Conservation (phyloP, 208 protist species). For the Acanthamoeba healyi region DNA sequence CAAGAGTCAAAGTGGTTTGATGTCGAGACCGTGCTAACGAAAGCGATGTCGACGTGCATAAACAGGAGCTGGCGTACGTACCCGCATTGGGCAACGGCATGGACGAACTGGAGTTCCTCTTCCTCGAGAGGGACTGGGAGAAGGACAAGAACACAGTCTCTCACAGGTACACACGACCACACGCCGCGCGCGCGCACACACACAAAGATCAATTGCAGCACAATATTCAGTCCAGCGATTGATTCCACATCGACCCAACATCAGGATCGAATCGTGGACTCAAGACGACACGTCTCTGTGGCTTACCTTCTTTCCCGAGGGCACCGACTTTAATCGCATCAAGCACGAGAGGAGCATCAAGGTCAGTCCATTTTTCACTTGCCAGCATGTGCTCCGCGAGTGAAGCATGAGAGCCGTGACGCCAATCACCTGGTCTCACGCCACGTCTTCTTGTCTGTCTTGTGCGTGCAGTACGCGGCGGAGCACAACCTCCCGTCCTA, state of each 20-base stretch:
- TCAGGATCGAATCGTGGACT: constrained; percentile 68
- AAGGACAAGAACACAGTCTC: constrained; percentile 29
- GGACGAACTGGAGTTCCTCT: constrained; percentile 74
- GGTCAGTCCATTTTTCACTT: too few species aligned
- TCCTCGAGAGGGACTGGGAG: constrained; percentile 64
- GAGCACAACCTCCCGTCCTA: constrained; percentile 62
- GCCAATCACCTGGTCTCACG: too few species aligned
- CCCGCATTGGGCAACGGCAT: constrained; percentile 66
- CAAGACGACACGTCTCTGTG: constrained; percentile 25
- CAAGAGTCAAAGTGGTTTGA: too few species aligned
- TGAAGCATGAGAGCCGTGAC: too few species aligned
- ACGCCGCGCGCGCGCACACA: background rate
- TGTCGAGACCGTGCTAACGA: too few species aligned
- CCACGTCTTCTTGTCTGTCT: too few species aligned
- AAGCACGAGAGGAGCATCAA: constrained; percentile 64
- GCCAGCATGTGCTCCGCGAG: too few species aligned
- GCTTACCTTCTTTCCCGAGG: constrained; percentile 75
- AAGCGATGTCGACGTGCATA: background rate
- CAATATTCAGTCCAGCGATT: too few species aligned
- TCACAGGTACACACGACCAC: constrained; percentile 16
- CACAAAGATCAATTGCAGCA: too few species aligned
- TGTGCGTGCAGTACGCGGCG: constrained; percentile 3
- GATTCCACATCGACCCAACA: too few species aligned
- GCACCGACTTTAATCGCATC: constrained; percentile 54
- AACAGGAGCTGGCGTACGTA: constrained; percentile 46